Base-by-base conservation (phyloP, 371 early-diverging fungal genomes). In the Spraguea lophii region DNA sequence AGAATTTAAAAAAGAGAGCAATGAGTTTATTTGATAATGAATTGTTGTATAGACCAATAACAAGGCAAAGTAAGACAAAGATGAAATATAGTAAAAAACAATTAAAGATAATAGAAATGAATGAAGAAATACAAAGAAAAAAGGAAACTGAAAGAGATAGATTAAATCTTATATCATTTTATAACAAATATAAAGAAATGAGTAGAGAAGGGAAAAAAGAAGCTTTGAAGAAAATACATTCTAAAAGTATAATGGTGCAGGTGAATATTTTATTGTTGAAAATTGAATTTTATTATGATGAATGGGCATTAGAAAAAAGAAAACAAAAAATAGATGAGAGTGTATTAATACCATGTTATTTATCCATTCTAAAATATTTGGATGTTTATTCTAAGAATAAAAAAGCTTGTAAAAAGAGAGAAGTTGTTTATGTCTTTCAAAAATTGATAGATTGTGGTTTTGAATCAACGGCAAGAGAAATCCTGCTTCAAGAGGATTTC, bases 281-380 rank as follows among this genome's bases (percentile, higher is more conserved):
- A 41, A 60, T 71, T 19, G 72, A 71, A 53, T 62, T 62, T 49
- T 69, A 68, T 46, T 25, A 22, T 21, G 61, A 66, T 40, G 40
- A 62, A 6, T 71, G 72, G 72, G 49, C 39, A 17, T 43, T 71
- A 9, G 65, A 71, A 46, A 62, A 37, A 41, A 58, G 56, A 47
- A 55, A 53, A 17, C 63, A 61, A 30, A 27, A 52, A 15, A 38
- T 47, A 30, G 59, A 62, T 45, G 66, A 68, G 37, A 46, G 49
- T 1, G 46, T 56, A n/a, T 49, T 69, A 16, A 59, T 71, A 13
- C 59, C 63, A 17, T 49, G 63, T 12, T 71, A 71, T 51, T 44
- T 69, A 44, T 32, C 36, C 38, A 59, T 62, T 37, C 21, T 66
- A 4, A 27, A 54, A n/a, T 68, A 52, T 53, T 45, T 68, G 3